Base-by-base conservation (phyloP, 2,329 filamentous ascomycete species). In the Aspergillus tanneri region DNA sequence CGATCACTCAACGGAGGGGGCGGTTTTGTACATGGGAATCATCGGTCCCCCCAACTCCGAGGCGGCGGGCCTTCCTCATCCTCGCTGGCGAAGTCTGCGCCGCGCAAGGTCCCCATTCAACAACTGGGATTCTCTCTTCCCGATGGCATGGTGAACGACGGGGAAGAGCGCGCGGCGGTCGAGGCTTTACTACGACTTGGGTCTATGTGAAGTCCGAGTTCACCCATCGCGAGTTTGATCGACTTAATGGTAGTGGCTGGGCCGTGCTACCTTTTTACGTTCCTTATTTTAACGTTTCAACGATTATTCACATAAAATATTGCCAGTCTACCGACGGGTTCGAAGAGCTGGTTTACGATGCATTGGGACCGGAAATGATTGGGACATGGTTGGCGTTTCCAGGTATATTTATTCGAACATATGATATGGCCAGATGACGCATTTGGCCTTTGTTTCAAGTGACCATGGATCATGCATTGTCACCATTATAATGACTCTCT, bases 1-100 rank as follows among this genome's bases (percentile, higher is more conserved):
- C 81, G 72, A 73, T 83, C 69, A 64, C 74, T 73, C 60, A 76
- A 68, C 70, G 76, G 65, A 47, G 67, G 67, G 25, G 72, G 72
- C 43, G 70, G 69, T 46, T 66, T 72, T 49, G 56, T 72, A 37
- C 61, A 66, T 51, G 64, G 64, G 43, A 63, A 55, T 62, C 63
- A 69, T 51, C 55, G 58, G 11, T 54, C 52, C 19, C 46, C 46
- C 34, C 60, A 53, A 35, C 49, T 61, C n/a, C 55, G 54, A 21
- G 61, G 61, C n/a, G 62, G 62, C 25, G 66, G 69, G 44, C 66
- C 69, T 42, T 66, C 71, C 16, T 54, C 65, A 24, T 69, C 69
- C 9, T 64, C 67, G 8, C 59, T 72, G 42, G 63, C 71, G 32
- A 72, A 72, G 50, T 70, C 69, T 18, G 62, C 68, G 39, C 72